Conservation (phyloP, 2,329 filamentous ascomycete species). For the Ophidiomyces ophidiicola region DNA sequence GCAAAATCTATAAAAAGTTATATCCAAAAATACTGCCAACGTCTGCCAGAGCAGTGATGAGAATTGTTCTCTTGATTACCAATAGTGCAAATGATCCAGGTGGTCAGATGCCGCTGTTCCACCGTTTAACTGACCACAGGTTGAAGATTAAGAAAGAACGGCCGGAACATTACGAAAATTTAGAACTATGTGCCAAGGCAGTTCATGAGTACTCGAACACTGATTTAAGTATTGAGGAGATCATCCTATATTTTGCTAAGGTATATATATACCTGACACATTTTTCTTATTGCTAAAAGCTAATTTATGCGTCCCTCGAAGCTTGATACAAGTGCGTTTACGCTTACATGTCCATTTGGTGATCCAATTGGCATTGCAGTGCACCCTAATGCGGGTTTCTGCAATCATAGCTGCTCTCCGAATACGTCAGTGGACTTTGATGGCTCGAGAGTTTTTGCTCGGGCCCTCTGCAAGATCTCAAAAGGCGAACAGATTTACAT, state of each 20-base stretch:
- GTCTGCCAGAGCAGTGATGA: slow-evolving; percentile 44
- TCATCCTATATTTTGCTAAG: slow-evolving; percentile 36
- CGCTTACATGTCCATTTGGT: slow-evolving; percentile 43
- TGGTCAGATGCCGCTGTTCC: slow-evolving; percentile 30
- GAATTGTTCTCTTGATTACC: slow-evolving; percentile 37
- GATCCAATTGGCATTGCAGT: slow-evolving; percentile 49
- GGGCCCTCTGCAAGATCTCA: slow-evolving; percentile 42
- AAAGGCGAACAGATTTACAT: slow-evolving; percentile 48
- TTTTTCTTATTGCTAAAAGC: slow-evolving; percentile 1
- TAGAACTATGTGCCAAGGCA: slow-evolving; percentile 42
- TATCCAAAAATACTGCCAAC: slow-evolving; percentile 41
- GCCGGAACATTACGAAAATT: slow-evolving; percentile 36
- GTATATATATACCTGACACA: slow-evolving; percentile 21
- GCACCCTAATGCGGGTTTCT: slow-evolving; percentile 41
- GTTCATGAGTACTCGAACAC: slow-evolving; percentile 42
- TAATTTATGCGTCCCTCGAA: slow-evolving; percentile 21
- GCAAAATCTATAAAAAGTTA: slow-evolving; percentile 39
- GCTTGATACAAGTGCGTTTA: slow-evolving; percentile 48
- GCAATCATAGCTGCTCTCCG: slow-evolving; percentile 52
- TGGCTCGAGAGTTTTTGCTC: slow-evolving; percentile 38
- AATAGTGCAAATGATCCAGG: slow-evolving; percentile 26
- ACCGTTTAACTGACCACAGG: slow-evolving; percentile 38
- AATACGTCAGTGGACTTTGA: slow-evolving; percentile 49
- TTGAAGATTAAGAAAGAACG: slow-evolving; percentile 35
- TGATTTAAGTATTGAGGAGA: slow-evolving; percentile 32